These are phyloP conservation scores for Claviceps quebecensis DNA, from an alignment of 2,329 filamentous ascomycete species.

Conservation along the genomic window DNA sequence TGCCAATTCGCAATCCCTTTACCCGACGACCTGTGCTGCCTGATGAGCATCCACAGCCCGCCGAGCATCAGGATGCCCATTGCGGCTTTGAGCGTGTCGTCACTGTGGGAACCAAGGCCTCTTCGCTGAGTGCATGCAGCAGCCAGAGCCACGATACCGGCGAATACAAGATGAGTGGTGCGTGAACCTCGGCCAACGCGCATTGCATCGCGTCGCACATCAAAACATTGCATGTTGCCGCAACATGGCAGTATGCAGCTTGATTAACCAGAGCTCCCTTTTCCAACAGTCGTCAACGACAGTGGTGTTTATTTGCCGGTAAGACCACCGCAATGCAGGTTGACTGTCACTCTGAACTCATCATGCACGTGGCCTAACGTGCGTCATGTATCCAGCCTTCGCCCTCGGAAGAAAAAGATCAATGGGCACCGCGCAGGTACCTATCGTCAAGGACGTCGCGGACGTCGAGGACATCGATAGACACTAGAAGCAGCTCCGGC, in stretches of 20 bases:
- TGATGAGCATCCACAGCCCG: conserved; percentile 39
- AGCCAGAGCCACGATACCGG: conserved; percentile 48
- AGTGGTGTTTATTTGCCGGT: conserved; percentile 90
- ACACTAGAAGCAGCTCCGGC: conserved; percentile 48
- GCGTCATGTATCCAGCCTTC: conserved; percentile 48
- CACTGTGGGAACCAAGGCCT: conserved; percentile 47
- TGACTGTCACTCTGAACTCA: neutral
- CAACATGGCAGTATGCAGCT: neutral
- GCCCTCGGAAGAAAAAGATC: conserved; percentile 67
- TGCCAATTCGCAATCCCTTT: conserved; percentile 65
- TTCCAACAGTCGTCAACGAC: conserved; percentile 70
- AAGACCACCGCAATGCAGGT: conserved; percentile 12
- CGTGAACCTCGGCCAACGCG: conserved; percentile 15
- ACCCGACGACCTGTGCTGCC: conserved; percentile 41
- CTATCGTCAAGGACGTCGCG: conserved; percentile 13
- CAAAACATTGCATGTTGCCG: conserved; percentile 3
- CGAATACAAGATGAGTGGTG: conserved; percentile 73
- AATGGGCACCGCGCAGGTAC: conserved; percentile 50
- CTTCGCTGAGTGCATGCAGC: conserved; percentile 47
- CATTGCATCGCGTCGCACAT: neutral
- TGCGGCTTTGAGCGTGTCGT: conserved; percentile 47
- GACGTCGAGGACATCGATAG: conserved; percentile 36
- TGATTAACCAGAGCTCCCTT: conserved; percentile 1
- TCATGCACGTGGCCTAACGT: conserved; percentile 4
- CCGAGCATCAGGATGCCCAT: conserved; percentile 19